Conservation (phyloP, 2,329 filamentous ascomycete genomes). For the Trichoderma asperellum region DNA sequence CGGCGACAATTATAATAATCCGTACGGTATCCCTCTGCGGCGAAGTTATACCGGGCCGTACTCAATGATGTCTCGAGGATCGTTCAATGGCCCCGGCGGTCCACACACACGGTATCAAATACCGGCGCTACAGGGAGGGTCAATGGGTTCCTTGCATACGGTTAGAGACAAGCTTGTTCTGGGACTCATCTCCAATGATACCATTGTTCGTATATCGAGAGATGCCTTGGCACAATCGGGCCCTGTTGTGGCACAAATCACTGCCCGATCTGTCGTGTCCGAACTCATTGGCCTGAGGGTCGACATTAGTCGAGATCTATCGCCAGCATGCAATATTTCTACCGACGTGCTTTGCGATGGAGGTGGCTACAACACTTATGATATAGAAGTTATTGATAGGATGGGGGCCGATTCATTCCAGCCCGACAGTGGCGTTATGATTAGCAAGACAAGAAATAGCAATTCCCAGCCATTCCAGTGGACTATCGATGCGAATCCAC, state of each 20-base stretch:
- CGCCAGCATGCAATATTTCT: slow-evolving; percentile 48
- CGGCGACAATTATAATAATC: slow-evolving; percentile 61
- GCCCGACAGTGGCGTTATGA: slow-evolving; percentile 56
- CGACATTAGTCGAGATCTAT: slow-evolving; percentile 49
- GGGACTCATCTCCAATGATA: slow-evolving; percentile 49
- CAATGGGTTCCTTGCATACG: slow-evolving; percentile 56
- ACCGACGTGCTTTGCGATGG: slow-evolving; percentile 56
- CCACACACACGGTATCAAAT: slow-evolving; percentile 59
- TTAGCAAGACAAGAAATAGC: slow-evolving; percentile 56
- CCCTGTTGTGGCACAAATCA: slow-evolving; percentile 50
- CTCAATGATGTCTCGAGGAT: slow-evolving; percentile 57
- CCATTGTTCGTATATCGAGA: slow-evolving; percentile 51
- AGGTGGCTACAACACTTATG: slow-evolving; percentile 55
- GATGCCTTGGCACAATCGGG: slow-evolving; percentile 49
- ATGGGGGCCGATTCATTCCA: slow-evolving; percentile 59
- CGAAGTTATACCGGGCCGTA: slow-evolving; percentile 56
- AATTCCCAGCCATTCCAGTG: slow-evolving; percentile 54
- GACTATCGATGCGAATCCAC: slow-evolving; percentile 58
- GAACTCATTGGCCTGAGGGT: slow-evolving; percentile 54
- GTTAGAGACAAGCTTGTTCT: slow-evolving; percentile 58
- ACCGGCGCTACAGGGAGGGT: slow-evolving; percentile 51
- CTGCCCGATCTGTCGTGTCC: slow-evolving; percentile 50
- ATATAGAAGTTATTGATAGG: slow-evolving; percentile 57
- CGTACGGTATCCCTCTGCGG: slow-evolving; percentile 50
- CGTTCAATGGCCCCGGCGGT: slow-evolving; percentile 57